These are phyloP conservation scores for Rhodomyrtus psidioides DNA, from an alignment of 441 rosid genomes.

Conservation along the genomic window DNA sequence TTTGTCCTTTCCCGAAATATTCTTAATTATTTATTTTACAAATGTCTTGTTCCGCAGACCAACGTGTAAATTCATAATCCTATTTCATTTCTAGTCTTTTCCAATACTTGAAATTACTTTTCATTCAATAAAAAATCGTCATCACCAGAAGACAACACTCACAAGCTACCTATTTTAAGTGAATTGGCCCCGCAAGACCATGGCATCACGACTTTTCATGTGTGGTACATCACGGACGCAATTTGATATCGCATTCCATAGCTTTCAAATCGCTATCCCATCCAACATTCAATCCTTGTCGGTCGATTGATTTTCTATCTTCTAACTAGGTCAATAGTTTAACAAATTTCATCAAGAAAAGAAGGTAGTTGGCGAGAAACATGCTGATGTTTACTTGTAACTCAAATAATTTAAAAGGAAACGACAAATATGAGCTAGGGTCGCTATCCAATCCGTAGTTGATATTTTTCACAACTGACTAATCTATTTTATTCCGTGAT, in stretches of 20 bases:
- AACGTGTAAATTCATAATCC: not conserved
- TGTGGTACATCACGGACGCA: too few species aligned
- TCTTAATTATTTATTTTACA: not conserved
- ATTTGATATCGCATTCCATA: too few species aligned
- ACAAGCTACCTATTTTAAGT: not conserved
- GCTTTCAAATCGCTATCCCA: not conserved
- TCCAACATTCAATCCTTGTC: not conserved
- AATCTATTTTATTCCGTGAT: not conserved
- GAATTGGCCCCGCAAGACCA: too few species aligned
- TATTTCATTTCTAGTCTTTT: not conserved
- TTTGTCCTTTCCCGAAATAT: not conserved
- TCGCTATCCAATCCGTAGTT: too few species aligned
- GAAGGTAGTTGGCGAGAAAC: not conserved
- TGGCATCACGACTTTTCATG: too few species aligned
- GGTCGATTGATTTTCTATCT: not conserved
- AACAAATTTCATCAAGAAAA: not conserved
- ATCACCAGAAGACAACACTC: not conserved
- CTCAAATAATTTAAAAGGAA: not conserved
- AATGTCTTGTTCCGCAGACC: not conserved
- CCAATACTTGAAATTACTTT: not conserved
- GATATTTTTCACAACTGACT: not conserved
- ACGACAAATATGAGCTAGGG: too few species aligned
- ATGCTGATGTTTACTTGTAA: not conserved
- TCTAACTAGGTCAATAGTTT: not conserved
- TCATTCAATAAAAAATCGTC: not conserved